Conservation (phyloP, 768 basidiomycete genomes). For the Phaeolepiota aurea region DNA sequence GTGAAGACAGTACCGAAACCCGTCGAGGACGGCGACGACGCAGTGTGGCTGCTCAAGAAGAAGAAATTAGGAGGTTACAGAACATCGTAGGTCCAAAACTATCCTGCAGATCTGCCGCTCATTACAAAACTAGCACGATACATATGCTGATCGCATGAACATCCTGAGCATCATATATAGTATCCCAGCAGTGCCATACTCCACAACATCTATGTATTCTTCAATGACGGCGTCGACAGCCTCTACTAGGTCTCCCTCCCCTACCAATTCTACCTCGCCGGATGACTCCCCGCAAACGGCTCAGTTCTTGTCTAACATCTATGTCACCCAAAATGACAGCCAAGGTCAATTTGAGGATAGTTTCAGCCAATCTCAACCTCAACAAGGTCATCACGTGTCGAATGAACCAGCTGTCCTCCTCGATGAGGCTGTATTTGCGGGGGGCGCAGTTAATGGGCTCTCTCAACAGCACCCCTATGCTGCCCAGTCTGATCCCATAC, state of each 20-base stretch:
- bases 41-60: slow-evolving; percentile 84
- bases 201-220: slow-evolving; percentile 44
- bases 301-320: slow-evolving; percentile 22
- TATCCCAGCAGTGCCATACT: slow-evolving; percentile 69
- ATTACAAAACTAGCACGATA: slow-evolving; percentile 63
- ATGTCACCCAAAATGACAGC: slow-evolving; percentile 28
- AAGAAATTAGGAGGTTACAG: slow-evolving; percentile 79
- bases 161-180: slow-evolving; percentile 86
- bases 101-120: slow-evolving; percentile 2
- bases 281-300: slow-evolving; percentile 34
- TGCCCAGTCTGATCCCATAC: slow-evolving; percentile 28
- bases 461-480: slow-evolving; percentile 46
- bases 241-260: slow-evolving; percentile 43
- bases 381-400: slow-evolving; percentile 10
- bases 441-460: slow-evolving; percentile 19
- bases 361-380: slow-evolving; percentile 11
- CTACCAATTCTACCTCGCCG: slow-evolving; percentile 38
- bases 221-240: slow-evolving; percentile 21
- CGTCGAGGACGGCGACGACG: slow-evolving; percentile 53
- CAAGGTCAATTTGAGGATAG: slow-evolving; percentile 14
- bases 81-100: slow-evolving; percentile 60
- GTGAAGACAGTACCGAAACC: slow-evolving; percentile 73
- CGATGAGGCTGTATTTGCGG: slow-evolving; percentile 24
- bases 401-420: slow-evolving; percentile 34
- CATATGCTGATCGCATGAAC: slow-evolving; percentile 91